Base-by-base conservation (phyloP, 2,329 filamentous ascomycete genomes). In the Neonectria faginata region DNA sequence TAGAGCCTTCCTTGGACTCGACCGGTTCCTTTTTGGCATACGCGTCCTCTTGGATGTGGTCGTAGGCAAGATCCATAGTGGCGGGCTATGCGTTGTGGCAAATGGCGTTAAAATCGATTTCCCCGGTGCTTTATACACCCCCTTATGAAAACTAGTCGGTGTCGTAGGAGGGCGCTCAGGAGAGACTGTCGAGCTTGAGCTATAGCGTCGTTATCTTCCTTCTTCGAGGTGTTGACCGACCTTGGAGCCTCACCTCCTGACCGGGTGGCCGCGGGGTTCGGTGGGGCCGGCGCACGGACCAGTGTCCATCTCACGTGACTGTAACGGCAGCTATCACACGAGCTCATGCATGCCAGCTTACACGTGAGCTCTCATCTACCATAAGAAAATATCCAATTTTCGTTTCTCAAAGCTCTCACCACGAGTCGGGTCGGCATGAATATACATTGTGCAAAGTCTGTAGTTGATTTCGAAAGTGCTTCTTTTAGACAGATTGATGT, bases 31-130 rank as follows among this genome's bases (percentile, higher is more conserved):
- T 73, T 73, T 88, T 86, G 42, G 87, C 84, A 67, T 92, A 86
- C 56, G 89, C 87, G 78, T 96, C 91, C 82, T 97, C 93, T 77
- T 93, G 90, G 74, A 98, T 97, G 79, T 97, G 94, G 77, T 99
- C 96, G 86, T 98, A 99, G 48, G 94, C 94, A 76, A 97, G 86
- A 87, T 99, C 96, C 96, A 99, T 98, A 69, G 69, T 57, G 66
- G 50, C 53, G 45, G 41, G 52, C 36, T 54, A 56, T 51, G 27
- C 9, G n/a, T 11, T 11, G 14, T 9, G 36, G 45, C 3, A 18
- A 41, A 45, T 33, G 25, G 39, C 29, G 33, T 41, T 16, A 22
- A 25, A 53, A 36, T 53, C 22, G 10, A 8, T 42, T 9, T 20
- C 12, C 29, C 12, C 20, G 50, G 42, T 48, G n/a, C 31, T 50